A percentile compares a stretch with the other conserved stretches of the same genome.
These are phyloP conservation scores for Platismatia glauca DNA, from an alignment of 495 filamentous ascomycete species.

Conservation along the genomic window DNA sequence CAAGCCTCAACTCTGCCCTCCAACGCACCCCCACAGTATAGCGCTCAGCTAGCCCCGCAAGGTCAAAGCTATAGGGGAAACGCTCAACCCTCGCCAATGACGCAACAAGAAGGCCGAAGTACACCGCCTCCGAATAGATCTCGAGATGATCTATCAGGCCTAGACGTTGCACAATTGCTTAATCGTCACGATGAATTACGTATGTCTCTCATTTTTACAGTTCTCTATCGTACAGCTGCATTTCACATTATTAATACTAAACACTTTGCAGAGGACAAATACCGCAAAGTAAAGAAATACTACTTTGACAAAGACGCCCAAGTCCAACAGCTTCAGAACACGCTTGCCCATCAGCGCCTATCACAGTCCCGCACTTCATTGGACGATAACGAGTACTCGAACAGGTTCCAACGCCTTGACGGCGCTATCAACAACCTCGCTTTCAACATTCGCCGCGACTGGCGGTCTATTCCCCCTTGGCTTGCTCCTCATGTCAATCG, in stretches of 20 bases:
- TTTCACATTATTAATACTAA: conserved; percentile 17
- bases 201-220: conserved; percentile 34
- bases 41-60: conserved; percentile 21
- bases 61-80: conserved; percentile 17
- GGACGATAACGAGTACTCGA: conserved; percentile 90
- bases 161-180: conserved; percentile 37
- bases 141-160: conserved; percentile 46
- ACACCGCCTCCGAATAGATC: conserved; percentile 49
- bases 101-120: conserved; percentile 43
- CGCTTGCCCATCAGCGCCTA: conserved; percentile 87
- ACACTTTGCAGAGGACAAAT: conserved; percentile 64
- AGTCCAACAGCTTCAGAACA: conserved; percentile 92
- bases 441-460: conserved; percentile 91
- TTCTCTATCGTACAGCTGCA: conserved; percentile 5
- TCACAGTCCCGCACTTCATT: conserved; percentile 90
- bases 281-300: conserved; percentile 93
- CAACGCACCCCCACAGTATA: conserved; percentile 20
- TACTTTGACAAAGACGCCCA: conserved; percentile 95
- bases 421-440: conserved; percentile 91
- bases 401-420: conserved; percentile 83
- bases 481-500: conserved; percentile 67
- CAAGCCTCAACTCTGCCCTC: conserved; percentile 14
- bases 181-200: conserved; percentile 55
- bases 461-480: conserved; percentile 73
- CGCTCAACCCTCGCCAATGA: conserved; percentile 18